Conservation (phyloP, 179 eudicot genomes). For the Patellifolia procumbens region DNA sequence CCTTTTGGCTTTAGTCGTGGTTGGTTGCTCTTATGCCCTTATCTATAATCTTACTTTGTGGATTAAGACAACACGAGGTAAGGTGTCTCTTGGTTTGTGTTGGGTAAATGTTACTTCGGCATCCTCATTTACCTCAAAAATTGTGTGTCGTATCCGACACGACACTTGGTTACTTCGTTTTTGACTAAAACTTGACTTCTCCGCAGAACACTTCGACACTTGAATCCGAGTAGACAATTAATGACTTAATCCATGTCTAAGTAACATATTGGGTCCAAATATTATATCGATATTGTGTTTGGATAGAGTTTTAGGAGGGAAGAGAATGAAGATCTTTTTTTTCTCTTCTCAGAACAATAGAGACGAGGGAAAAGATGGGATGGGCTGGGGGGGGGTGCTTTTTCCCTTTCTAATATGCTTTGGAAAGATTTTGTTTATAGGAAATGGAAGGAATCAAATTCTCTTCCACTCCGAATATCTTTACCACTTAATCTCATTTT, state of each 20-base stretch:
- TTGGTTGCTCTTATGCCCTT: not conserved
- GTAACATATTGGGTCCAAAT: no score
- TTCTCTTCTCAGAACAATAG: not conserved
- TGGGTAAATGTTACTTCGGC: no score
- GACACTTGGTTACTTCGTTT: no score
- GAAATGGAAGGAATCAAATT: not conserved
- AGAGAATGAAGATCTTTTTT: not conserved
- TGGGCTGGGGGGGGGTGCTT: no score
- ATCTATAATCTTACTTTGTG: not conserved
- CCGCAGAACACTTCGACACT: no score
- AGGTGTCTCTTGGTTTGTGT: not conserved
- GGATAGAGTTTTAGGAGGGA: not conserved
- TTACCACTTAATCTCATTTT: not conserved
- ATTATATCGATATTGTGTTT: not conserved
- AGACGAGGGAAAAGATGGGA: not conserved
- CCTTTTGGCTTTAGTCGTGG: not conserved
- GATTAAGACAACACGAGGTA: not conserved
- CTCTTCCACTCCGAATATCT: not conserved
- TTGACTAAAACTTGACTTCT: no score
- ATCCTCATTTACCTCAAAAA: no score
- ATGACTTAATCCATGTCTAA: no score
- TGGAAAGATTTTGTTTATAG: not conserved
- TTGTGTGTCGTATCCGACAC: no score
- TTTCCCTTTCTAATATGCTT: not conserved
- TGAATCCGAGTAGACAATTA: no score